A percentile compares a stretch with the other conserved stretches of the same genome.
phyloP scores from a whole-genome alignment of 345 rosid genomes.

The Melaleuca quinquenervia region DNA sequence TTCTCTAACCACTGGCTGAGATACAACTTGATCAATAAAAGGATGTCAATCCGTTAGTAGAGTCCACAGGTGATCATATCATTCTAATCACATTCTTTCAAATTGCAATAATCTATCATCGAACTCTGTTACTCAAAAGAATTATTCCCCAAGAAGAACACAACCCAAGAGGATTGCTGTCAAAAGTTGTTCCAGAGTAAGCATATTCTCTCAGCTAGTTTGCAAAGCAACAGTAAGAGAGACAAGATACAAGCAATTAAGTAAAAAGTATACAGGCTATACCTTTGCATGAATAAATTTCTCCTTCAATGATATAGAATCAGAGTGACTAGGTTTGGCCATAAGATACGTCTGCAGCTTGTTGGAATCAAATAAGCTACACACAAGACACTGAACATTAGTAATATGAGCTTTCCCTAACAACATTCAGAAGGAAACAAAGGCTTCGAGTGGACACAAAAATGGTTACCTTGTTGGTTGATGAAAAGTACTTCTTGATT shows the following conservation, averaged over 20 bases:
- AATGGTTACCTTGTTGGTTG: slow-evolving; percentile 46
- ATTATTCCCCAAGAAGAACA: neutral
- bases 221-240: neutral
- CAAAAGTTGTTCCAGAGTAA: neutral
- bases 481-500: slow-evolving; percentile 65
- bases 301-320: slow-evolving; percentile 85
- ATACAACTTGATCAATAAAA: neutral
- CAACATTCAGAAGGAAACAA: neutral
- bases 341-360: slow-evolving; percentile 42
- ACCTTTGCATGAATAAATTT: slow-evolving; percentile 98
- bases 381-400: slow-evolving; percentile 3
- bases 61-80: neutral
- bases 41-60: neutral
- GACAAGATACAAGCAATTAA: slow-evolving; percentile 3
- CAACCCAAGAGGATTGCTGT: neutral
- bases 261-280: neutral
- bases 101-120: neutral
- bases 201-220: neutral
- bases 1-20: neutral
- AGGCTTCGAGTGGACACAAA: neutral
- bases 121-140: neutral
- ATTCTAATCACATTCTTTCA: neutral
- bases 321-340: slow-evolving; percentile 60
- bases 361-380: slow-evolving; percentile 48
- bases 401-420: neutral